Conservation (phyloP, 2,329 filamentous ascomycete genomes). For the Zymoseptoria pseudotritici region DNA sequence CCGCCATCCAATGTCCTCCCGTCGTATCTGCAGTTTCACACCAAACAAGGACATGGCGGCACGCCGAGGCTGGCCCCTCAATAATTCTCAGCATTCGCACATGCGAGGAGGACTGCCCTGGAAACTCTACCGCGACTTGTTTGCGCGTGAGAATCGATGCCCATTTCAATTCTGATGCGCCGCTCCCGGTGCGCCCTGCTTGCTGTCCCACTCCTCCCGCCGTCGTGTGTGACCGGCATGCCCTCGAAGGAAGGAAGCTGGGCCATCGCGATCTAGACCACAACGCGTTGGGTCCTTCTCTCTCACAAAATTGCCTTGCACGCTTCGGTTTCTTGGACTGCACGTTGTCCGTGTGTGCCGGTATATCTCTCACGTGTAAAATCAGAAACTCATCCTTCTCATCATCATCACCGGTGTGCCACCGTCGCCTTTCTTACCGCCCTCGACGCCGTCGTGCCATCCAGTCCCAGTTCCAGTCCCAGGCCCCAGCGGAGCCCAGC, state of each 20-base stretch:
- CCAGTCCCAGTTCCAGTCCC: no score
- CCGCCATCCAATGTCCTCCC: neutral
- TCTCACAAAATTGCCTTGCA: neutral
- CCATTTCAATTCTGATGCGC: no score
- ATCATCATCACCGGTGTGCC: neutral
- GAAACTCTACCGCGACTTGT: no score
- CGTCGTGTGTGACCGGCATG: neutral
- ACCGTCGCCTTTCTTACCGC: no score
- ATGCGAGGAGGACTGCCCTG: no score
- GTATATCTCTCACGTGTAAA: neutral
- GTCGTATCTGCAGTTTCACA: neutral
- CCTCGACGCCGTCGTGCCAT: no score
- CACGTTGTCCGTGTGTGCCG: no score
- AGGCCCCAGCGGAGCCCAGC: no score
- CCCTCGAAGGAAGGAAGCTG: neutral
- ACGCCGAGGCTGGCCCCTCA: no score
- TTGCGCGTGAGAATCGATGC: no score
- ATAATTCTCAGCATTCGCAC: no score
- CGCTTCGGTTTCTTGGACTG: no score
- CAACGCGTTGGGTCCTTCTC: neutral
- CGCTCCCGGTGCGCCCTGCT: neutral
- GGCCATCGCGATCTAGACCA: neutral
- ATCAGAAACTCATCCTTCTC: neutral
- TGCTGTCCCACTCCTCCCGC: neutral
- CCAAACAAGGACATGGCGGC: neutral